phyloP scores from a whole-genome alignment of 176 grass and related monocot genomes.

The Panicum miliaceum region DNA sequence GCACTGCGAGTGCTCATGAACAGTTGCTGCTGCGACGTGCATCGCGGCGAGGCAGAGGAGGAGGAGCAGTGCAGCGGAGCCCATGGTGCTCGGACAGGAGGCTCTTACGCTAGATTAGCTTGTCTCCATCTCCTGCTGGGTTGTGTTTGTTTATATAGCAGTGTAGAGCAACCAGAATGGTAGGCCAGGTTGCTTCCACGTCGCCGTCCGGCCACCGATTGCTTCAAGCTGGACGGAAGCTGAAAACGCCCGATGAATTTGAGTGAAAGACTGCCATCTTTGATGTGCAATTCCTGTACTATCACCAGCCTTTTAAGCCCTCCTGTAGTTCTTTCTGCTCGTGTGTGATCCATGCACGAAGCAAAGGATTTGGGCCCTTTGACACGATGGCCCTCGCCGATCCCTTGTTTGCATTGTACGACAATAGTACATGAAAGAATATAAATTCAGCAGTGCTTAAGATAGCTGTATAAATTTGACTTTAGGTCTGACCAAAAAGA shows the following conservation, averaged over 20 bases:
- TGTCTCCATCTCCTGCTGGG: background rate
- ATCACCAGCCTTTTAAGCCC: background rate
- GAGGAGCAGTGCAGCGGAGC: background rate
- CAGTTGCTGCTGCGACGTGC: background rate
- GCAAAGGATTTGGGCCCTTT: background rate
- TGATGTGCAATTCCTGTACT: background rate
- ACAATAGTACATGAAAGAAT: background rate
- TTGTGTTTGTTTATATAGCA: background rate
- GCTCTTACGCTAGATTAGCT: background rate
- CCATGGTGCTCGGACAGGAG: background rate
- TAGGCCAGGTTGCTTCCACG: background rate
- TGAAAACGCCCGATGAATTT: background rate
- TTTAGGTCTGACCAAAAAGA: background rate
- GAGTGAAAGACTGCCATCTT: background rate
- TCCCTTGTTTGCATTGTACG: background rate
- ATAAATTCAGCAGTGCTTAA: background rate
- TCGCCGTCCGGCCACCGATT: background rate
- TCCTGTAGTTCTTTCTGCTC: no score
- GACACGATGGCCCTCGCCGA: background rate
- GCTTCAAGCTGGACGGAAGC: background rate
- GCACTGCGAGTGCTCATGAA: slow-evolving; percentile 25
- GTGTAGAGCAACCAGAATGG: background rate
- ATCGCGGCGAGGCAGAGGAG: background rate
- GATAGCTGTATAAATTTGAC: background rate
- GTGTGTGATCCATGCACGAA: background rate